Evolutionary conservation across 1,284 basidiomycete genomes (phyloP).

Genomic region (Stereum hirsutum): DNA sequence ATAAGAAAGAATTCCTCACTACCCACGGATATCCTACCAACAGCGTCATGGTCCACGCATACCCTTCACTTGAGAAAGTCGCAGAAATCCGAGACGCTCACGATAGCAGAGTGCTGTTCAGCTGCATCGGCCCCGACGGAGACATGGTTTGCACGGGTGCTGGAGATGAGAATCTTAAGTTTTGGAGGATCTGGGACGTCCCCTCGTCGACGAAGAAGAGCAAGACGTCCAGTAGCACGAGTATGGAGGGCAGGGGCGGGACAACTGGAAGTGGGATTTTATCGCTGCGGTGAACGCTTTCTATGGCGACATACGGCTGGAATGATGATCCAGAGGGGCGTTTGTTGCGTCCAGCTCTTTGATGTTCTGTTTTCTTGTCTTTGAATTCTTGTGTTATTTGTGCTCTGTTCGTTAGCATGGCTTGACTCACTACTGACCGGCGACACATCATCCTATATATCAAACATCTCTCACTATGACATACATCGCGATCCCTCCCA

Average conservation of each 20-base stretch:
- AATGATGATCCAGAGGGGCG: background rate
- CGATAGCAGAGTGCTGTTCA: constrained; percentile 82
- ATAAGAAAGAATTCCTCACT: constrained; percentile 85
- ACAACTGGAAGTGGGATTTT: constrained; percentile 13
- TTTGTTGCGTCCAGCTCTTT: background rate
- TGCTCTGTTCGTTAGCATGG: no score
- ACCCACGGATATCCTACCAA: constrained; percentile 86
- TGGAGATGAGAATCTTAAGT: constrained; percentile 91
- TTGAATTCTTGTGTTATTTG: background rate
- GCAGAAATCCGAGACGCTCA: constrained; percentile 90
- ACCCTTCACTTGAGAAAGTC: constrained; percentile 57
- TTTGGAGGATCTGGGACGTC: constrained; percentile 77
- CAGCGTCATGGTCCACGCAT: constrained; percentile 39
- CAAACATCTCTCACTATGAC: no score
- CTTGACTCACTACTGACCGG: no score
- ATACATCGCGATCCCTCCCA: no score
- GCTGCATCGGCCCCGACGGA: constrained; percentile 79
- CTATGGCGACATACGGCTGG: no score
- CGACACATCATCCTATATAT: no score
- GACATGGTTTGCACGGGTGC: constrained; percentile 87
- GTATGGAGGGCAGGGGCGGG: constrained; percentile 31
- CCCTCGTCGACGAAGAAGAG: constrained; percentile 37
- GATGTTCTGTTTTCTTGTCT: background rate
- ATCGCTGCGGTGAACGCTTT: constrained; percentile 12
- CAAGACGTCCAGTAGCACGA: constrained; percentile 43